Conservation (phyloP, 176 grass and related monocot species). For the Oryza glaberrima region DNA sequence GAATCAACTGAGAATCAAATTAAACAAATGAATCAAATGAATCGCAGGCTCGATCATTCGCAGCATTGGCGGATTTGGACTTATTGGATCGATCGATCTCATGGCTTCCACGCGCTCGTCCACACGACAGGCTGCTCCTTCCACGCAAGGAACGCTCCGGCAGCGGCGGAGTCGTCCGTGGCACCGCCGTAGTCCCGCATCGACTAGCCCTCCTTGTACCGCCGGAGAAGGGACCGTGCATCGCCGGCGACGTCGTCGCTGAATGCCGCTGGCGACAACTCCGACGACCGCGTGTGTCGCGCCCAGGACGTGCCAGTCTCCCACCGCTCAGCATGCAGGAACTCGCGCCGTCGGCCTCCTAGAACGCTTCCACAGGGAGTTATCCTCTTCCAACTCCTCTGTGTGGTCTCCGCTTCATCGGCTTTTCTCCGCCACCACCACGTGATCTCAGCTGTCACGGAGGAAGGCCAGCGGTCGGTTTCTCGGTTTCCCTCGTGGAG, state of each 20-base stretch:
- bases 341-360: too few relatives aligned
- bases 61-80: too few relatives aligned
- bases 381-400: too few relatives aligned
- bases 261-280: conserved; percentile 73
- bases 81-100: background rate
- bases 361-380: too few relatives aligned
- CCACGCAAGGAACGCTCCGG: conserved; percentile 81
- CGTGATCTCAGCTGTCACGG: too few relatives aligned
- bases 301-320: conserved; percentile 75
- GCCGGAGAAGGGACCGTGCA: conserved; percentile 74
- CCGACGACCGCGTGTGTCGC: conserved; percentile 58
- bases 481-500: too few relatives aligned
- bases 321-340: conserved; percentile 48
- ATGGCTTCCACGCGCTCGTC: conserved; percentile 93
- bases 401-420: too few relatives aligned
- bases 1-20: too few relatives aligned
- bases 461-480: too few relatives aligned
- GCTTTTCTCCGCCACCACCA: too few relatives aligned
- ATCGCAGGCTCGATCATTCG: too few relatives aligned
- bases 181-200: conserved; percentile 53
- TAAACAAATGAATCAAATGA: background rate
- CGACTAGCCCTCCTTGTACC: conserved; percentile 89
- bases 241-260: conserved; percentile 95
- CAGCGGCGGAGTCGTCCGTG: conserved; percentile 53
- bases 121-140: conserved; percentile 95